A percentile compares a stretch with the other conserved stretches of the same genome.
phyloP scores from a whole-genome alignment of 176 grass and related monocot species.

The Carex scoparia region DNA sequence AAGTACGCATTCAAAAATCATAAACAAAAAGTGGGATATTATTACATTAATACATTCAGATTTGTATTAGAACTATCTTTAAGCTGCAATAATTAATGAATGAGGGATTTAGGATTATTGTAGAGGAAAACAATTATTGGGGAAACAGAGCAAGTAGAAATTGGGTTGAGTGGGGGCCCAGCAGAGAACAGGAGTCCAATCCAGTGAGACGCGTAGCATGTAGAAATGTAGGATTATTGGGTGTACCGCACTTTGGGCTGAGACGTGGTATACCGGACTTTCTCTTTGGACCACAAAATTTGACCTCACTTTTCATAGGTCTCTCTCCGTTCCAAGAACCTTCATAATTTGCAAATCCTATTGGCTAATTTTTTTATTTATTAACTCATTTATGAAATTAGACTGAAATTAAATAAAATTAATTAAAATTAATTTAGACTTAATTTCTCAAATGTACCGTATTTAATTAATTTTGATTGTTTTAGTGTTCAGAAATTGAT shows the following conservation, averaged over 20 bases:
- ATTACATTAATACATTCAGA: not conserved
- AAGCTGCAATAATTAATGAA: too few species aligned
- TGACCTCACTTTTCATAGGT: not conserved
- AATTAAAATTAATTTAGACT: too few species aligned
- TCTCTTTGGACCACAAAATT: not conserved
- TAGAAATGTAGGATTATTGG: not conserved
- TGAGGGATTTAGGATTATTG: not conserved
- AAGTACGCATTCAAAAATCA: not conserved
- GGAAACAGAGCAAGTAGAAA: not conserved
- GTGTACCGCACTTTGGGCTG: conserved; percentile 12
- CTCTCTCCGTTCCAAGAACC: not conserved
- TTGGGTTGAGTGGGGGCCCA: not conserved
- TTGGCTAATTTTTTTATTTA: not conserved
- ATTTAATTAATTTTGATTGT: too few species aligned
- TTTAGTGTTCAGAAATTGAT: too few species aligned
- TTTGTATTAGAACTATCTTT: too few species aligned
- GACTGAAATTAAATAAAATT: too few species aligned
- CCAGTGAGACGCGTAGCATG: not conserved
- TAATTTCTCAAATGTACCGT: too few species aligned
- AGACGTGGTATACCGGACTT: not conserved
- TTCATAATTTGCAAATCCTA: not conserved
- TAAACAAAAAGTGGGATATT: not conserved
- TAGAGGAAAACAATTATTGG: not conserved
- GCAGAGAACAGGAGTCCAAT: not conserved
- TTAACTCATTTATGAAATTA: too few species aligned